A percentile compares a stretch with the other conserved stretches of the same genome.
Evolutionary conservation across 2,329 filamentous ascomycete genomes (phyloP).

Genomic region (Magnaporthiopsis poae): DNA sequence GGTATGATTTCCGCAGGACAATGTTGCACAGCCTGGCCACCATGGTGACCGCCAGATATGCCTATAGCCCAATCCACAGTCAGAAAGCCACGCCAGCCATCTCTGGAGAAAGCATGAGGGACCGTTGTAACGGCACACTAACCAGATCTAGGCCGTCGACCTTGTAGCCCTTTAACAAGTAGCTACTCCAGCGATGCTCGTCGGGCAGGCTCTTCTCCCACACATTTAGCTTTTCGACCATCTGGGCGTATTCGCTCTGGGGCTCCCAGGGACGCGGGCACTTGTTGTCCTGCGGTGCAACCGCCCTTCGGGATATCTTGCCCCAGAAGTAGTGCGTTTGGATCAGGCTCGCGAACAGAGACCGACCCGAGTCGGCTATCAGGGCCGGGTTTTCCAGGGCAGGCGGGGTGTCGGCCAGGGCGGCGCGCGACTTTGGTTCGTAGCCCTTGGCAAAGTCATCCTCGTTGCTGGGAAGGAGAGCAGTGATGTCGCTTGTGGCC

Average conservation of each 20-base stretch:
- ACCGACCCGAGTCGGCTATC: constrained; percentile 33
- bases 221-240: constrained; percentile 31
- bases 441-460: constrained; percentile 38
- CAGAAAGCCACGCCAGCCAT: background rate
- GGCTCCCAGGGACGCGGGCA: constrained; percentile 36
- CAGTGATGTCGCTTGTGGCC: constrained; percentile 42
- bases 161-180: constrained; percentile 35
- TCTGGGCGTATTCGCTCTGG: constrained; percentile 36
- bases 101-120: background rate
- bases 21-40: constrained; percentile 47
- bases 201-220: constrained; percentile 41
- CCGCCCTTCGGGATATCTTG: constrained; percentile 37
- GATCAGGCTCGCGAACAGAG: constrained; percentile 45
- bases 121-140: constrained; percentile 12
- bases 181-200: constrained; percentile 37
- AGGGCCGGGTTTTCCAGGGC: constrained; percentile 36
- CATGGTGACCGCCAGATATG: constrained; percentile 46
- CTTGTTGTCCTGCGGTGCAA: constrained; percentile 29
- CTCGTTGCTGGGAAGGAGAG: constrained; percentile 44
- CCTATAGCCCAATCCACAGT: constrained; percentile 23
- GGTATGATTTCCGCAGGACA: constrained; percentile 43
- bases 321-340: constrained; percentile 48
- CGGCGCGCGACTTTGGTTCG: constrained; percentile 40
- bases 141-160: constrained; percentile 40
- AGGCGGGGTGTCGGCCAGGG: constrained; percentile 42